Evolutionary conservation across 179 eudicot species (phyloP).

Genomic region (Amaranthus tricolor): DNA sequence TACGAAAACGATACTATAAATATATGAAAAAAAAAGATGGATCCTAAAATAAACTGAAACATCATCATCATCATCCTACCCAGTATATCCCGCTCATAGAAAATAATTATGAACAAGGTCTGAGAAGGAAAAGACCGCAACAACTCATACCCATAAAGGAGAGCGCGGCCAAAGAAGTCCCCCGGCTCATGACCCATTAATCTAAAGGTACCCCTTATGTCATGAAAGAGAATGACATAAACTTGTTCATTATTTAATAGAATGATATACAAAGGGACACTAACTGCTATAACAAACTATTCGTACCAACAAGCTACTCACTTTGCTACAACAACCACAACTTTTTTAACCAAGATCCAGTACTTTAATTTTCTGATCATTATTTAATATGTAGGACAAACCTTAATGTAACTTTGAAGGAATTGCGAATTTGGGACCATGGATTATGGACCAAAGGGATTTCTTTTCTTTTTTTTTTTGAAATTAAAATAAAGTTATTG

Average conservation of each 20-base stretch:
- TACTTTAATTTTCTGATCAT: background rate
- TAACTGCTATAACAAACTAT: constrained; percentile 9
- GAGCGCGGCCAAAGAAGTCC: too few relatives aligned
- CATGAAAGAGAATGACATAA: background rate
- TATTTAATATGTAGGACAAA: constrained; percentile 10
- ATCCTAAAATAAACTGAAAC: too few relatives aligned
- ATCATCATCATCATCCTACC: too few relatives aligned
- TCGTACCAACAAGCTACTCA: constrained; percentile 14
- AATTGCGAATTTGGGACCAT: background rate
- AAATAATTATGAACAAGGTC: too few relatives aligned
- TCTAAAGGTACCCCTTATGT: background rate
- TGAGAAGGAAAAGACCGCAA: too few relatives aligned
- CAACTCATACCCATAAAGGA: too few relatives aligned
- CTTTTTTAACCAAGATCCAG: background rate
- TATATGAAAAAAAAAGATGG: too few relatives aligned
- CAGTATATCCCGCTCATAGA: too few relatives aligned
- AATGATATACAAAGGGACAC: constrained; percentile 1
- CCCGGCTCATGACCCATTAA: background rate
- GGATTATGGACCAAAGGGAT: background rate
- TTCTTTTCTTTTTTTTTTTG: background rate
- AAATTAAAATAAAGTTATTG: background rate
- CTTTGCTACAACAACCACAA: constrained; percentile 12
- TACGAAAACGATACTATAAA: too few relatives aligned
- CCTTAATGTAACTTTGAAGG: background rate
- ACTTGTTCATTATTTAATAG: background rate